A percentile compares a stretch with the other conserved stretches of the same genome.
phyloP scores from a whole-genome alignment of 1,284 basidiomycete species.

The Cutaneotrichosporon spelunceum region DNA sequence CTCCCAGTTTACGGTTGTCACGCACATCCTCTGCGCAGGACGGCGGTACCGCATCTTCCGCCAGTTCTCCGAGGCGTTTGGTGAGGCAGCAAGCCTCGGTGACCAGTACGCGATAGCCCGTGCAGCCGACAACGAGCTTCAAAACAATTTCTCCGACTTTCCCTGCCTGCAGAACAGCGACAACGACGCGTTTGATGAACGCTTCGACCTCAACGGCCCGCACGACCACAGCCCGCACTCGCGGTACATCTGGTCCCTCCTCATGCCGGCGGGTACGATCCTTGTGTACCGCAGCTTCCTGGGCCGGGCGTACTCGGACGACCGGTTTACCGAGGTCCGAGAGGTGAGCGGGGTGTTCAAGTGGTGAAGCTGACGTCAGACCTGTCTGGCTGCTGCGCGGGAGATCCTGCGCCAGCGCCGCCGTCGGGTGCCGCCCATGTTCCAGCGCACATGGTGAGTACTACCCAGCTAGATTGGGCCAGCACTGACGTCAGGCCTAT shows the following conservation, averaged over 20 bases:
- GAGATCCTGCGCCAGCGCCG: constrained; percentile 27
- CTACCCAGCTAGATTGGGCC: background rate
- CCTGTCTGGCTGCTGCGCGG: constrained; percentile 31
- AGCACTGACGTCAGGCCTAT: constrained; percentile 20
- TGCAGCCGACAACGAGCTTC: constrained; percentile 22
- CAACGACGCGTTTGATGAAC: constrained; percentile 20
- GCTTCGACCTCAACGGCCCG: constrained; percentile 23
- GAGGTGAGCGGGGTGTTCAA: constrained; percentile 10
- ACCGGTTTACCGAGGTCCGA: constrained; percentile 30
- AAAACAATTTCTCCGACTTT: constrained; percentile 22
- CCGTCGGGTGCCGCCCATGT: constrained; percentile 33
- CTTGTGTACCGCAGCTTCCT: constrained; percentile 30
- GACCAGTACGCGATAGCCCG: constrained; percentile 26
- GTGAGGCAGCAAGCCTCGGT: constrained; percentile 21
- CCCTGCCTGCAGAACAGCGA: constrained; percentile 20
- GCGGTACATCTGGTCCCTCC: constrained; percentile 25
- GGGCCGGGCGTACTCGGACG: constrained; percentile 30
- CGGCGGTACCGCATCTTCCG: constrained; percentile 27
- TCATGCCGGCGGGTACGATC: constrained; percentile 22
- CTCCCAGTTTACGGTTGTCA: constrained; percentile 20
- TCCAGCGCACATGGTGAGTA: constrained; percentile 31
- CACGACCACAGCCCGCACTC: constrained; percentile 25
- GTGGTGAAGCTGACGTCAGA: constrained; percentile 12
- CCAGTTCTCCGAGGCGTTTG: constrained; percentile 26
- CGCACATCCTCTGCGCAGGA: constrained; percentile 22